phyloP scores from a whole-genome alignment of 2,329 filamentous ascomycete species.

The Basipetospora chlamydospora region DNA sequence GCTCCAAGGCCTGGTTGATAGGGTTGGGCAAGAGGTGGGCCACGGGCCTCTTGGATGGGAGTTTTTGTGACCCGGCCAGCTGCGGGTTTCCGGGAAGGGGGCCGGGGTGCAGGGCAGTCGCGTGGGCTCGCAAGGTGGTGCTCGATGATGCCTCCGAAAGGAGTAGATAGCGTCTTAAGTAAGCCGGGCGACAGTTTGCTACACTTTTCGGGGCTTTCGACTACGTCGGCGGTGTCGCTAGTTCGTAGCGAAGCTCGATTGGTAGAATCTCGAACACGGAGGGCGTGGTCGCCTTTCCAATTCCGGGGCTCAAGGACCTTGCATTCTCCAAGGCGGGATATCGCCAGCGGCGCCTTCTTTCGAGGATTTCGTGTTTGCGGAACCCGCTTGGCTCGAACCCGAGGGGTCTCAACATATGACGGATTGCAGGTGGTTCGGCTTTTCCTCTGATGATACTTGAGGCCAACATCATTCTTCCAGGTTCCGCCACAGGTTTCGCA shows the following conservation, averaged over 20 bases:
- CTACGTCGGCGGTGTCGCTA: too few relatives aligned
- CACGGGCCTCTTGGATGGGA: too few relatives aligned
- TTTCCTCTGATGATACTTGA: conserved; percentile 44
- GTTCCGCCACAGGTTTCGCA: conserved; percentile 38
- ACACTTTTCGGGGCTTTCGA: conserved; percentile 14
- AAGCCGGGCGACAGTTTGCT: conserved; percentile 15
- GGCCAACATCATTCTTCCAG: conserved; percentile 44
- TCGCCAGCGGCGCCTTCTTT: neutral
- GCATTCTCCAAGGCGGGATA: conserved; percentile 1
- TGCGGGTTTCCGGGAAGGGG: too few relatives aligned
- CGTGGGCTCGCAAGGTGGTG: neutral
- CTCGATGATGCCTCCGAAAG: conserved; percentile 1
- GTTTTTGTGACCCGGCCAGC: too few relatives aligned
- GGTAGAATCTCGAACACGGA: neutral
- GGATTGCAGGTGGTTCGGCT: conserved; percentile 40
- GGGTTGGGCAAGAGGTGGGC: too few relatives aligned
- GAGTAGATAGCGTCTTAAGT: too few relatives aligned
- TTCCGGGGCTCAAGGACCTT: conserved; percentile 1
- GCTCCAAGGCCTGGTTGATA: too few relatives aligned
- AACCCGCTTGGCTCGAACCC: neutral
- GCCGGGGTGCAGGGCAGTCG: neutral
- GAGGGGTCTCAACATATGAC: conserved; percentile 15
- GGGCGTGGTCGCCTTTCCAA: conserved; percentile 3
- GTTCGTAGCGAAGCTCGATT: too few relatives aligned
- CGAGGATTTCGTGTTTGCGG: neutral